Evolutionary conservation across 306 rosid genomes (phyloP).

Genomic region (Prunus davidiana): DNA sequence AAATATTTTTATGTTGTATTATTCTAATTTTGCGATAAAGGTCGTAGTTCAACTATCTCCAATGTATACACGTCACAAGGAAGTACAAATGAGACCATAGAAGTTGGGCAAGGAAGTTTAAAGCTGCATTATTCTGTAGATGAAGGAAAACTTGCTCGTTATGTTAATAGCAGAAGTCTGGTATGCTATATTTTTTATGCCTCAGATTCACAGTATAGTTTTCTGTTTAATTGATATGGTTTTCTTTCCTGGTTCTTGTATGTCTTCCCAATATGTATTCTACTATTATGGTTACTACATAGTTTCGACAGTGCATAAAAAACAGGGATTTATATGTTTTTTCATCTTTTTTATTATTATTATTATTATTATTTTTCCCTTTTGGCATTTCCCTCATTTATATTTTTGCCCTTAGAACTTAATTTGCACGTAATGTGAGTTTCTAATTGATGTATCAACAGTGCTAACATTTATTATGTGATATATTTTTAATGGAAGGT

Average conservation of each 20-base stretch:
- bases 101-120: constrained; percentile 70
- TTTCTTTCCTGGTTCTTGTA: not conserved
- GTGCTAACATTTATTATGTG: not conserved
- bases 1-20: not conserved
- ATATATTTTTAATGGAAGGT: constrained; percentile 25
- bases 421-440: not conserved
- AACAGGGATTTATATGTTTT: not conserved
- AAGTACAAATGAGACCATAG: constrained; percentile 31
- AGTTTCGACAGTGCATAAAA: not conserved
- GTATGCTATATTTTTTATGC: constrained; percentile 34
- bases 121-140: constrained; percentile 55
- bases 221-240: not conserved
- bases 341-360: not conserved
- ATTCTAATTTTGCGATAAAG: constrained; percentile 30
- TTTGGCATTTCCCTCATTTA: not conserved
- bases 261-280: not conserved
- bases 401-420: not conserved
- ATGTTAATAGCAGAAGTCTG: constrained; percentile 52
- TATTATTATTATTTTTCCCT: not conserved
- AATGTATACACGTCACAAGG: constrained; percentile 29
- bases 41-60: constrained; percentile 39
- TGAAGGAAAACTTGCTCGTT: constrained; percentile 54
- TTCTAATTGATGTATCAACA: not conserved
- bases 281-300: not conserved
- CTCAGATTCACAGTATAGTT: constrained; percentile 12